Evolutionary conservation across 345 rosid genomes (phyloP), one percentile per base, ranked within the genome.

Genomic region (Trapa incisa): DNA sequence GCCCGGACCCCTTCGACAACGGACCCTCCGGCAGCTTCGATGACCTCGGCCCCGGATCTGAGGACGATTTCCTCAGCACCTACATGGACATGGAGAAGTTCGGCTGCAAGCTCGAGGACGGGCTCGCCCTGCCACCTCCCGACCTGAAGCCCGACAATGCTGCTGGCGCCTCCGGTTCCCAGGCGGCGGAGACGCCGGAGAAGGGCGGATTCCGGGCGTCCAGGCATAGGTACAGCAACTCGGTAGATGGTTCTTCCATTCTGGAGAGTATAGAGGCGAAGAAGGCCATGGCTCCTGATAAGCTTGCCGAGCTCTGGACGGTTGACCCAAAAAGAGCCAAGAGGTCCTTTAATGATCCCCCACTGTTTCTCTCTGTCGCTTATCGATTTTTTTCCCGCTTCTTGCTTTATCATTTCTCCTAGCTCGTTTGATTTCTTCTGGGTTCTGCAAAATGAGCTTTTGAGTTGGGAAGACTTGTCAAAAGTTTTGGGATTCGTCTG

Each of bases 291-390:
- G 29, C 29, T 22, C 29, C 29, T 22, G 29, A 22, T 22, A 22
- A 22, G 29, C 29, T 22, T 22, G 29, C 29, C 29, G 95, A 91
- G 83, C 78, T 94, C 67, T 94, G 97, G 99, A 73, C 84, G 37
- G 45, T 86, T 47, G 97, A 94, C 76, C 97, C 97, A 13, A 94
- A 94, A 71, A 79, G 85, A 75, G 99, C 99, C 64, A 94, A 94
- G 81, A 94, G 99, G 99, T 90, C 66, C 63, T 37, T 3, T 0
- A 1, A 37, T 64, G 74, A 35, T 35, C 8, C 29, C 16, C 63
- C 0, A 4, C 29, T 37, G 47, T 10, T 45, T 65, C 12, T 13
- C 39, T n/a, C 11, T 45, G 8, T 11, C 50, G 50, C 57, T 58
- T 37, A 43, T 33, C 43, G 29, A 22, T 57, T 56, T 1, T 1